Evolutionary conservation across 31 red algal genomes (phyloP).

Genomic region (Asparagopsis taxiformis): DNA sequence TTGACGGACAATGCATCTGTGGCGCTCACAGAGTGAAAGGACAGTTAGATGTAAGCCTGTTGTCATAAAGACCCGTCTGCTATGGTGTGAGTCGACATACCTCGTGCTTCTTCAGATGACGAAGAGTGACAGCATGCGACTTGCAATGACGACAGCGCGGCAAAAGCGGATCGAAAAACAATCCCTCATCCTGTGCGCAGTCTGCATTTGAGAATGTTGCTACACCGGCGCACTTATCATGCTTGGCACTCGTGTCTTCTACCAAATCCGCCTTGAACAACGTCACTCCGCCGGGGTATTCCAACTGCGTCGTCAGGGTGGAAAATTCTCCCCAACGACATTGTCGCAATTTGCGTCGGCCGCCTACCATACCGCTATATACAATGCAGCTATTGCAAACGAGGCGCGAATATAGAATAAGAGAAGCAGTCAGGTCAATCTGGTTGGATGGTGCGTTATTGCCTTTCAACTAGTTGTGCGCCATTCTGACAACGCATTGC

Average conservation of each 20-base stretch:
- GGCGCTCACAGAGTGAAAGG: too few species aligned
- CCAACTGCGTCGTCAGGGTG: conserved; percentile 10
- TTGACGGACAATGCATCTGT: conserved; percentile 30
- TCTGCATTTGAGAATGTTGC: too few species aligned
- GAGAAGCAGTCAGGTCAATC: not conserved
- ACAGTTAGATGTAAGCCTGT: too few species aligned
- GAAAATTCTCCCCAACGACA: conserved; percentile 23
- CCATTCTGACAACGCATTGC: too few species aligned
- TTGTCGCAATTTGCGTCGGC: conserved; percentile 38
- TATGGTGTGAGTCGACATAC: conserved; percentile 10
- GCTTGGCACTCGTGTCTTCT: too few species aligned
- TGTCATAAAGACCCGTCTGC: too few species aligned
- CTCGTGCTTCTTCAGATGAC: conserved; percentile 41
- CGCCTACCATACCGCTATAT: conserved; percentile 26
- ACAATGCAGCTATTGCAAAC: too few species aligned
- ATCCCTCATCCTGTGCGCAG: not conserved
- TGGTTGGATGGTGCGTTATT: not conserved
- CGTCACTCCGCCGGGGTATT: not conserved
- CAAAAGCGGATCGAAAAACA: conserved; percentile 17
- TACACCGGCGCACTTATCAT: too few species aligned
- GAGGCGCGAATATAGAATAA: not conserved
- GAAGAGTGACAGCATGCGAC: conserved; percentile 30
- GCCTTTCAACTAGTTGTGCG: too few species aligned
- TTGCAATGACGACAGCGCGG: conserved; percentile 31
- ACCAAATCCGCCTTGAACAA: not conserved